These are phyloP conservation scores for Aphanomyces invadans DNA, from an alignment of 352 stramenopile genomes.

Conservation along the genomic window DNA sequence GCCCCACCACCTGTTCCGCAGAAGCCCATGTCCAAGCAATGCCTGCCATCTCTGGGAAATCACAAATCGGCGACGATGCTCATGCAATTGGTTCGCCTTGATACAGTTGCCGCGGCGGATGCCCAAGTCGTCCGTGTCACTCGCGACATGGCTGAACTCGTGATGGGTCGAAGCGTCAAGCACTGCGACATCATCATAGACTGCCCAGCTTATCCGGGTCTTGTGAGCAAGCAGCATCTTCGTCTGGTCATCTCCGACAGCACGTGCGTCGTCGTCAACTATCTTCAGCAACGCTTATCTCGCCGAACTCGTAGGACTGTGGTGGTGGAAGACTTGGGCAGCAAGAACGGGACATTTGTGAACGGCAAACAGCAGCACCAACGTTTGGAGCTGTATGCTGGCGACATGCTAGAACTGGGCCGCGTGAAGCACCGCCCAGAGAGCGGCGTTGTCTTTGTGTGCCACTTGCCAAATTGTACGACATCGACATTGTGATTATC, in stretches of 20 bases:
- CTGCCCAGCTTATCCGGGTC: not conserved
- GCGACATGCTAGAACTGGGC: conserved; percentile 14
- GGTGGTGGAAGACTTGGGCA: conserved; percentile 12
- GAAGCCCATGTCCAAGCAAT: not conserved
- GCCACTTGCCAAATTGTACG: not conserved
- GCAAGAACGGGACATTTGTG: conserved; percentile 21
- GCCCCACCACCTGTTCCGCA: not conserved
- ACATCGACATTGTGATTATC: not conserved
- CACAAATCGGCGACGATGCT: not conserved
- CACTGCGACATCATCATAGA: conserved; percentile 10
- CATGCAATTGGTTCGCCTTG: conserved; percentile 21
- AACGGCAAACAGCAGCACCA: not conserved
- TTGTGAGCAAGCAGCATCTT: conserved; percentile 18
- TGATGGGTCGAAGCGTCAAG: conserved; percentile 8
- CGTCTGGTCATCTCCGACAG: not conserved
- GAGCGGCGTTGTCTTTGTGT: conserved; percentile 17
- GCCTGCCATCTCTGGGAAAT: not conserved
- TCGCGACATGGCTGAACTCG: not conserved
- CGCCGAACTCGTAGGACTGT: not conserved
- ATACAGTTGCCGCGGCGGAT: not conserved
- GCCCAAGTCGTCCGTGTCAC: not conserved
- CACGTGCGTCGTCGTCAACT: not conserved
- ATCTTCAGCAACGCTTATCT: not conserved
- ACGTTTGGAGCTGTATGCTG: not conserved
- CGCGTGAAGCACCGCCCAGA: not conserved